These are phyloP conservation scores for Eutrema salsugineum DNA, from an alignment of 441 rosid genomes.

Conservation along the genomic window DNA sequence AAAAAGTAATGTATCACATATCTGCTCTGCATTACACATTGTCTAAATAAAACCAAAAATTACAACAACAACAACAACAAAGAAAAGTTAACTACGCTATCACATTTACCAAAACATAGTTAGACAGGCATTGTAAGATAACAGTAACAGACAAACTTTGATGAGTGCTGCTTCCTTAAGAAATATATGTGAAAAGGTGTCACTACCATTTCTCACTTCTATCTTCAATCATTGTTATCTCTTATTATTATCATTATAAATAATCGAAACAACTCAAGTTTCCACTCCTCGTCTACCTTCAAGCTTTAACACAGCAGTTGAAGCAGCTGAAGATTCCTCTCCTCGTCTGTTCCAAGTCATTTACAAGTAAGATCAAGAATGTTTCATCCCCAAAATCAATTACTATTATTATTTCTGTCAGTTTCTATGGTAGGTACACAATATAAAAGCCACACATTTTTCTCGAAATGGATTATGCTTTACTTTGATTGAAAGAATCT, in stretches of 20 bases:
- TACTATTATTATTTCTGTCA: background rate
- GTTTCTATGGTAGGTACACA: slow-evolving; percentile 25
- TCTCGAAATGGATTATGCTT: slow-evolving; percentile 10
- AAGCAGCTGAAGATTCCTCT: slow-evolving; percentile 85
- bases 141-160: background rate
- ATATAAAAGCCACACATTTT: background rate
- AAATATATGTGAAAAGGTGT: slow-evolving; percentile 5
- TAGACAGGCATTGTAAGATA: slow-evolving; percentile 3
- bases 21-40: background rate
- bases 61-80: too few relatives aligned
- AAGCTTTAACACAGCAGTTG: slow-evolving; percentile 88
- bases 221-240: background rate
- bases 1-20: background rate
- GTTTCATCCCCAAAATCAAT: background rate
- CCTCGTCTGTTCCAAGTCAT: slow-evolving; percentile 56
- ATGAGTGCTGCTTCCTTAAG: background rate
- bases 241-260: background rate
- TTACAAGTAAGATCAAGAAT: slow-evolving; percentile 14
- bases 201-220: background rate
- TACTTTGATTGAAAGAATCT: slow-evolving; percentile 20
- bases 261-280: slow-evolving; percentile 72
- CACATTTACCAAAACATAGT: slow-evolving; percentile 10
- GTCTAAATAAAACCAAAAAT: background rate
- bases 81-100: background rate
- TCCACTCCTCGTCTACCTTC: slow-evolving; percentile 56